A percentile compares a stretch with the other conserved stretches of the same genome.
phyloP scores from a whole-genome alignment of 1,284 basidiomycete genomes.

The Ceratobasidium sp. region DNA sequence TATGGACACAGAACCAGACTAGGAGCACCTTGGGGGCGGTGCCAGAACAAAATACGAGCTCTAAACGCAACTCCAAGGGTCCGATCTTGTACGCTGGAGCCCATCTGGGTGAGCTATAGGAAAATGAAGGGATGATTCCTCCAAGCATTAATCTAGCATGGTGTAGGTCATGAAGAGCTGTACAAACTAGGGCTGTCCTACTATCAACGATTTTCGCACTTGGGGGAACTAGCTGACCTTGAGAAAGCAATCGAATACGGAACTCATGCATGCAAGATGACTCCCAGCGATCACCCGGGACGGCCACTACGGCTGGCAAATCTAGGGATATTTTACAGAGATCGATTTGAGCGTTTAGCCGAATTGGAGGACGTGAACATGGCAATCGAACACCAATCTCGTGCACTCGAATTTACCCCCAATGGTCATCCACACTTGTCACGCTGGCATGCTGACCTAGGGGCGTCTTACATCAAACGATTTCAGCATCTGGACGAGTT shows the following conservation, averaged over 20 bases:
- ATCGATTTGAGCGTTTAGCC: slow-evolving; percentile 10
- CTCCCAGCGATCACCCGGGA: not conserved
- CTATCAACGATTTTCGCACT: not conserved
- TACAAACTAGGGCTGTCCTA: not conserved
- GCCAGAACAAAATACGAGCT: too few species aligned
- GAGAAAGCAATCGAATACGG: not conserved
- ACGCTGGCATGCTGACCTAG: not conserved
- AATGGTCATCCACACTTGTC: not conserved
- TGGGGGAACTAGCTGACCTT: not conserved
- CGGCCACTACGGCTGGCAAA: not conserved
- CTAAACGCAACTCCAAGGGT: too few species aligned
- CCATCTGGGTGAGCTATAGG: too few species aligned
- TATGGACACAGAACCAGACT: too few species aligned
- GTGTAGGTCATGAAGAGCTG: not conserved
- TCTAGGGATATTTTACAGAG: not conserved
- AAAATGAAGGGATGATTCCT: not conserved
- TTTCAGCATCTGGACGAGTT: not conserved
- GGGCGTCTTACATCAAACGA: not conserved
- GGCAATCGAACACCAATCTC: slow-evolving; percentile 1
- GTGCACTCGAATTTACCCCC: not conserved
- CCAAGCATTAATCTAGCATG: not conserved
- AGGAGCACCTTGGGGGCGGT: too few species aligned
- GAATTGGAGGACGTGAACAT: not conserved
- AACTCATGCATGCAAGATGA: not conserved
- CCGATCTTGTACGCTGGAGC: too few species aligned